phyloP scores from a whole-genome alignment of 2,329 filamentous ascomycete species.

The Epichloe glyceriae region DNA sequence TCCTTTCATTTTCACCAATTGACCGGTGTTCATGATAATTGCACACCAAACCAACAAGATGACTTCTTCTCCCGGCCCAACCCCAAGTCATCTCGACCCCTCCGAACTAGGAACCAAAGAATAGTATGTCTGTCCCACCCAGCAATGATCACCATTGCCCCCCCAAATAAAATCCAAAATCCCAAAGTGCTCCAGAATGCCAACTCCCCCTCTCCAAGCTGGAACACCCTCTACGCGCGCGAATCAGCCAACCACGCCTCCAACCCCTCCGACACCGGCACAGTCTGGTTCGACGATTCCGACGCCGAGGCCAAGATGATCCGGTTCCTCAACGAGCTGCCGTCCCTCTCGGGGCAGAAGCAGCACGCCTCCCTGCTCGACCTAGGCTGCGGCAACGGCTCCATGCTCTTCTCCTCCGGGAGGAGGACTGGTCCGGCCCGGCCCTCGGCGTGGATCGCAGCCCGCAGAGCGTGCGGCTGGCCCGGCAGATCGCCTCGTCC shows the following conservation, averaged over 20 bases:
- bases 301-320: conserved; percentile 74
- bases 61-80: not conserved
- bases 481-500: conserved; percentile 43
- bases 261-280: conserved; percentile 69
- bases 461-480: conserved; percentile 58
- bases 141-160: conserved; percentile 1
- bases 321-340: conserved; percentile 15
- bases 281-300: conserved; percentile 93
- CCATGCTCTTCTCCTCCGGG: conserved; percentile 70
- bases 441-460: conserved; percentile 90
- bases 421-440: conserved; percentile 47
- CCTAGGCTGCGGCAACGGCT: conserved; percentile 87
- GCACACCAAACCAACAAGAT: not conserved
- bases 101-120: conserved; percentile 77
- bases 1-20: not conserved
- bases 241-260: conserved; percentile 59
- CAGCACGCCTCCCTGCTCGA: conserved; percentile 56
- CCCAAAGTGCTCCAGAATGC: not conserved
- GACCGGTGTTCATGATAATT: not conserved
- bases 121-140: conserved; percentile 48
- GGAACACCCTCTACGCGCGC: conserved; percentile 60
- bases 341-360: conserved; percentile 3
- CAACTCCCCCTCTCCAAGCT: conserved; percentile 34
- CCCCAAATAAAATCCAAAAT: too few species aligned
- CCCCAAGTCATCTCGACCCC: conserved; percentile 48